phyloP scores from a whole-genome alignment of 352 stramenopile species.

The Phytophthora hibernalis region DNA sequence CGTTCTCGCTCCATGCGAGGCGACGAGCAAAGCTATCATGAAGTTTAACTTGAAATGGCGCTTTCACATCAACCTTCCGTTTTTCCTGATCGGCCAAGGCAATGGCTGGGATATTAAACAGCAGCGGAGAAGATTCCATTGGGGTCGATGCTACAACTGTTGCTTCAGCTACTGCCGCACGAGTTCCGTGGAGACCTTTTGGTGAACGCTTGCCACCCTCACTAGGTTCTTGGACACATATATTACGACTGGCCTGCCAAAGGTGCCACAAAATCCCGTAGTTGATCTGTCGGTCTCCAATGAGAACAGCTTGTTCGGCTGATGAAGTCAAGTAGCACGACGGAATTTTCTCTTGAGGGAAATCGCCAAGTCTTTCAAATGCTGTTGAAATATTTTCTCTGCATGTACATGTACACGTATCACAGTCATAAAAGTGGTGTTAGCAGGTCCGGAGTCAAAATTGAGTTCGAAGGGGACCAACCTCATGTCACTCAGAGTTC shows the following conservation, averaged over 20 bases:
- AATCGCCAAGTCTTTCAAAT: constrained; percentile 24
- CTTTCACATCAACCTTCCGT: constrained; percentile 3
- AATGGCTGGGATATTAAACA: constrained; percentile 36
- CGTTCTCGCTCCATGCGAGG: constrained; percentile 19
- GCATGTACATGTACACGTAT: no score
- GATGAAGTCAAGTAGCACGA: constrained; percentile 23
- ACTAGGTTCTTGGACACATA: constrained; percentile 3
- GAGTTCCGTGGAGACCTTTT: constrained; percentile 1
- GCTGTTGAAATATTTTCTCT: constrained; percentile 48
- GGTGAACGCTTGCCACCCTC: constrained; percentile 2
- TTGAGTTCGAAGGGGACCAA: constrained; percentile 1
- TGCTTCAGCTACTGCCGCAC: background rate
- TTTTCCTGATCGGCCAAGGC: constrained; percentile 15
- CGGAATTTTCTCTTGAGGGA: constrained; percentile 18
- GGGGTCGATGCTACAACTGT: background rate
- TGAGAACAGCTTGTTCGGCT: constrained; percentile 37
- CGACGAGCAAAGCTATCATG: constrained; percentile 28
- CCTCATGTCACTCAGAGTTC: constrained; percentile 35
- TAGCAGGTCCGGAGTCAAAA: background rate
- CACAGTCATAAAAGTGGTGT: background rate
- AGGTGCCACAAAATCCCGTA: constrained; percentile 65
- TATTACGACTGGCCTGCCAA: constrained; percentile 40
- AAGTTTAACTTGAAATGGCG: constrained; percentile 27
- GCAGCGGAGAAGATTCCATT: constrained; percentile 15
- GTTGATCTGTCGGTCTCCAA: constrained; percentile 53